These are phyloP conservation scores for Phytophthora cactorum DNA, from an alignment of 352 stramenopile genomes.

Conservation along the genomic window DNA sequence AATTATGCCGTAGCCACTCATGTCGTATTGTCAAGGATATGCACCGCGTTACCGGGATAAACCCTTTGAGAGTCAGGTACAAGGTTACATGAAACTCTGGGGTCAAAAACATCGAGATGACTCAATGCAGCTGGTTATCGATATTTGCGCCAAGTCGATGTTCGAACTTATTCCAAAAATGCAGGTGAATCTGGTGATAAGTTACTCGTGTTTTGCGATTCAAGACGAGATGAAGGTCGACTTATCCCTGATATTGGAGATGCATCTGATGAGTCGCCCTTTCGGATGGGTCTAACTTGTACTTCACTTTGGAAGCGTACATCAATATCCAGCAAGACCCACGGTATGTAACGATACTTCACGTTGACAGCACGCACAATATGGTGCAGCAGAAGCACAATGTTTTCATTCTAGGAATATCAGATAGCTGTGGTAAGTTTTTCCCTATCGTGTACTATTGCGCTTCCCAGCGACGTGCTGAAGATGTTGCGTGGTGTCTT, in stretches of 20 bases:
- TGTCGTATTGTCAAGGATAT: background rate
- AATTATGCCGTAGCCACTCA: background rate
- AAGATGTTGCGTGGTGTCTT: slow-evolving; percentile 15
- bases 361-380: slow-evolving; percentile 17
- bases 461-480: slow-evolving; percentile 5
- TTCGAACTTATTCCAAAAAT: background rate
- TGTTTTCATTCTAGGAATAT: slow-evolving; percentile 9
- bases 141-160: slow-evolving; percentile 1
- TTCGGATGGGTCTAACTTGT: slow-evolving; percentile 1
- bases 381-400: slow-evolving; percentile 3
- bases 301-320: background rate
- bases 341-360: slow-evolving; percentile 5
- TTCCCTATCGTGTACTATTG: slow-evolving; percentile 14
- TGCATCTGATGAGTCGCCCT: background rate
- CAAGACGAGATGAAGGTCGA: background rate
- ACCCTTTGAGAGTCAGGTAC: slow-evolving; percentile 6
- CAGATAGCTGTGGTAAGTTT: slow-evolving; percentile 4
- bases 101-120: background rate
- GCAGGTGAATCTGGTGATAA: background rate
- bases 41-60: background rate
- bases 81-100: slow-evolving; percentile 8
- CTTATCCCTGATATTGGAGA: background rate
- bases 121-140: slow-evolving; percentile 5
- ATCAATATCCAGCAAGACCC: background rate
- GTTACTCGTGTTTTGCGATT: slow-evolving; percentile 15